Base-by-base conservation (phyloP, 176 grass and related monocot species). In the Avena sativa region DNA sequence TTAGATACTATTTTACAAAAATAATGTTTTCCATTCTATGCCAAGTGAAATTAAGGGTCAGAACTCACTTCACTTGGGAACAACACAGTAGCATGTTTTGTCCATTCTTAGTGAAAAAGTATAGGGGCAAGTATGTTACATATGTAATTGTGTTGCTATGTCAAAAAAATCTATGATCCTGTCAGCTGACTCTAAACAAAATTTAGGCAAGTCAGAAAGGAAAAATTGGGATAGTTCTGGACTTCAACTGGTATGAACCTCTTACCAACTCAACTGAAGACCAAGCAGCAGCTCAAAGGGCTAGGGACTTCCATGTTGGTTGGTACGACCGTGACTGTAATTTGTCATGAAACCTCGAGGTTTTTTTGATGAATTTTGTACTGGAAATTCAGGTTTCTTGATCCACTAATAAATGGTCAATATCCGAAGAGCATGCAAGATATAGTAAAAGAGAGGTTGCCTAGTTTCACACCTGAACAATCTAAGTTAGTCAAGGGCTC, bases 401-500 rank as follows among this genome's bases (percentile, higher is more conserved):
- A 98, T 84, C 95, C 95, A 66, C 82, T 95, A 65, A 82, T 95
- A 40, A 87, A 89, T 78, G 95, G 93, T 57, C 78, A 93, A 44
- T 98, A 93, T 74, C 95, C 95, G 21, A 78, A 87, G 83, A 83
- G 2, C 55, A 98, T 98, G 91, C 90, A 80, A 81, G 85, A 82
- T 55, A 95, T 81, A n/a, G 95, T 98, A 11, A 92, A 92, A 91
- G 84, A 95, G 46, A 89, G 93, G 67, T 65, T 97, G 44, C 95
- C 95, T 8, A 88, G 76, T 60, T 97, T 97, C 74, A 91, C 89
- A n/a, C 13, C 68, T 73, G 92, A 96, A 73, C 93, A 98, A 84
- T 79, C 89, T 12, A 96, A 94, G 82, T 90, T 98, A 79, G 90
- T 98, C 50, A 98, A 96, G 82, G 97, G 97, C 13, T 98, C 97